Conservation (phyloP, 1,139 yeast species). For the Yamadazyma trypodendri region DNA sequence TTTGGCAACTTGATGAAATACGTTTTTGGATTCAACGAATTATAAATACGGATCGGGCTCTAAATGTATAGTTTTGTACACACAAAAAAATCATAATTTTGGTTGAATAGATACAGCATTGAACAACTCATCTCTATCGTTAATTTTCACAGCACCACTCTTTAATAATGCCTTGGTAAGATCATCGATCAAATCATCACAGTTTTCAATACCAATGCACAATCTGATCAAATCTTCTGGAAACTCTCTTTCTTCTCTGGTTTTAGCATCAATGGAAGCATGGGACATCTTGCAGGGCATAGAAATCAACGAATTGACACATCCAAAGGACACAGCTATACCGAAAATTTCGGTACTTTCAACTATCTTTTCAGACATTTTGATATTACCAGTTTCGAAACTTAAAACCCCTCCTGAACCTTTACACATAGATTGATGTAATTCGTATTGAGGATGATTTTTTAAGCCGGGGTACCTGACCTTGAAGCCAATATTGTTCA, state of each 20-base stretch:
- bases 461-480: slow-evolving; percentile 85
- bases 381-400: slow-evolving; percentile 79
- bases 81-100: slow-evolving; percentile 26
- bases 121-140: slow-evolving; percentile 42
- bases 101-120: slow-evolving; percentile 44
- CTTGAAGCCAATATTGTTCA: slow-evolving; percentile 58
- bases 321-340: slow-evolving; percentile 91
- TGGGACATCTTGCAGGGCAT: slow-evolving; percentile 96
- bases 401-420: slow-evolving; percentile 91
- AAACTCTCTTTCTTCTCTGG: slow-evolving; percentile 81
- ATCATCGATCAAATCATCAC: slow-evolving; percentile 67
- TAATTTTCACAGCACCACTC: slow-evolving; percentile 58
- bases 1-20: slow-evolving; percentile 35
- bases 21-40: slow-evolving; percentile 47
- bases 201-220: slow-evolving; percentile 82
- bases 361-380: slow-evolving; percentile 68
- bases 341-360: slow-evolving; percentile 77
- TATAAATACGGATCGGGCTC: slow-evolving; percentile 5
- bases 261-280: slow-evolving; percentile 89
- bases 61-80: too few species aligned
- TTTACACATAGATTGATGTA: slow-evolving; percentile 73
- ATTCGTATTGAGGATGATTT: slow-evolving; percentile 76
- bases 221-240: slow-evolving; percentile 89
- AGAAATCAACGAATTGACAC: slow-evolving; percentile 86
- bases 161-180: slow-evolving; percentile 65